phyloP scores from a whole-genome alignment of 345 rosid species.

The Populus deltoides region DNA sequence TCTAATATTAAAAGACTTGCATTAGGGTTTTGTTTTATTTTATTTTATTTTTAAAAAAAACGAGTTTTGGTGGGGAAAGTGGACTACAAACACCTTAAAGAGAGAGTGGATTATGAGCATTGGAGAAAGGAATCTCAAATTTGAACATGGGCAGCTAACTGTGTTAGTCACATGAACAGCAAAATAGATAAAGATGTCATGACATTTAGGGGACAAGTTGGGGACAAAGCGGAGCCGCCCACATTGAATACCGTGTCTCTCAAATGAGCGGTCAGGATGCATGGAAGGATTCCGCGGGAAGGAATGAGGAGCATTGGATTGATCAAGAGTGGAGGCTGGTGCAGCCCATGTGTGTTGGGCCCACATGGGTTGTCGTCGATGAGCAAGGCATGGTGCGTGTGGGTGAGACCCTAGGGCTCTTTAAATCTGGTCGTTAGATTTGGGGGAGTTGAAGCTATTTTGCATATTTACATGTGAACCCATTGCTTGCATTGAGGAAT shows the following conservation, averaged over 20 bases:
- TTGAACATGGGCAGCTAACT: conserved; percentile 24
- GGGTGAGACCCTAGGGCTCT: background rate
- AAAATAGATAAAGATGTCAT: conserved; percentile 31
- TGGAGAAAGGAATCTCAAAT: conserved; percentile 9
- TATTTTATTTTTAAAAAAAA: rapidly evolving
- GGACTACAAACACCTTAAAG: background rate
- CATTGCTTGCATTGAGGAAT: conserved; percentile 1
- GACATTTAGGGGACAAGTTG: conserved; percentile 35
- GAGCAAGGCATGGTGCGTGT: conserved; percentile 15
- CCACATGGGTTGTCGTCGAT: conserved; percentile 42
- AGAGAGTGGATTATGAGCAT: conserved; percentile 7
- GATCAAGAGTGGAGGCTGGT: background rate
- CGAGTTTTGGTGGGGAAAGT: background rate
- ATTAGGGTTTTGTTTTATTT: background rate
- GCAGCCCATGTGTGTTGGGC: conserved; percentile 34
- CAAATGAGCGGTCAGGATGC: conserved; percentile 22
- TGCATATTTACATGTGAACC: background rate
- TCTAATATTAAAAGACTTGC: background rate
- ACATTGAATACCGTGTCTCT: conserved; percentile 23
- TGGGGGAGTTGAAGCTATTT: background rate
- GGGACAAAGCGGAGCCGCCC: conserved; percentile 42
- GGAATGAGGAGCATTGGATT: conserved; percentile 26
- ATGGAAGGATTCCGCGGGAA: background rate
- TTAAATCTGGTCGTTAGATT: background rate
- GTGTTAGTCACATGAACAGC: conserved; percentile 38